These are phyloP conservation scores for Pseudogymnoascus sp. DNA, from an alignment of 2,329 filamentous ascomycete genomes.

Conservation along the genomic window DNA sequence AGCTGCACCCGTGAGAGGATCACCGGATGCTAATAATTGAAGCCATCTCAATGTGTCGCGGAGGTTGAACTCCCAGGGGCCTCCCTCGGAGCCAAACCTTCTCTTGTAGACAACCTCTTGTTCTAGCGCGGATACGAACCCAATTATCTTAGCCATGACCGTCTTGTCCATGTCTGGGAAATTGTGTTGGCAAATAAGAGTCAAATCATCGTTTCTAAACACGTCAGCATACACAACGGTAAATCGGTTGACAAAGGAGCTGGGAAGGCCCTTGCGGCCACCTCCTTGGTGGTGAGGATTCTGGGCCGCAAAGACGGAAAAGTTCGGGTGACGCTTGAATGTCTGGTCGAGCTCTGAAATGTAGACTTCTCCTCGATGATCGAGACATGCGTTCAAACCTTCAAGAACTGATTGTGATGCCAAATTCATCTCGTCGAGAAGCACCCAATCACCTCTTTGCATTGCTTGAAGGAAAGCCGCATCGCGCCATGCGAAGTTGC, in stretches of 20 bases:
- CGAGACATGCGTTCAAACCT: slow-evolving; percentile 90
- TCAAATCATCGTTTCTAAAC: slow-evolving; percentile 73
- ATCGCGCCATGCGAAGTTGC: slow-evolving; percentile 91
- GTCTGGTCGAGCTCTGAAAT: slow-evolving; percentile 91
- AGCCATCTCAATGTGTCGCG: slow-evolving; percentile 88
- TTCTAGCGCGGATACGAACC: slow-evolving; percentile 76
- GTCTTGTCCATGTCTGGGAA: slow-evolving; percentile 58
- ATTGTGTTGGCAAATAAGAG: slow-evolving; percentile 71
- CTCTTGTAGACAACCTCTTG: slow-evolving; percentile 56
- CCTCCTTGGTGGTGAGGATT: slow-evolving; percentile 97
- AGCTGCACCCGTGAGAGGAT: slow-evolving; percentile 54
- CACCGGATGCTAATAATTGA: slow-evolving; percentile 55
- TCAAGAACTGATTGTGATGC: slow-evolving; percentile 95
- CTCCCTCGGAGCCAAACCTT: slow-evolving; percentile 55
- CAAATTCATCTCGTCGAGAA: slow-evolving; percentile 97
- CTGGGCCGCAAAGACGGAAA: slow-evolving; percentile 93
- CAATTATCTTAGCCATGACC: slow-evolving; percentile 61
- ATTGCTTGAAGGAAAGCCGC: slow-evolving; percentile 93
- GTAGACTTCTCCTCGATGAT: slow-evolving; percentile 93
- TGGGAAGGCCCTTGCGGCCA: slow-evolving; percentile 86
- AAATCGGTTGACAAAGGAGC: slow-evolving; percentile 96
- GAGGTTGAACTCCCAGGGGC: slow-evolving; percentile 94
- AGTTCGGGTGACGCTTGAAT: slow-evolving; percentile 81
- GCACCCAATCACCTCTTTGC: slow-evolving; percentile 93
- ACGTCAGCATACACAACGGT: slow-evolving; percentile 95